Evolutionary conservation across 2,329 filamentous ascomycete species (phyloP).

Genomic region (Microdochium nivale): DNA sequence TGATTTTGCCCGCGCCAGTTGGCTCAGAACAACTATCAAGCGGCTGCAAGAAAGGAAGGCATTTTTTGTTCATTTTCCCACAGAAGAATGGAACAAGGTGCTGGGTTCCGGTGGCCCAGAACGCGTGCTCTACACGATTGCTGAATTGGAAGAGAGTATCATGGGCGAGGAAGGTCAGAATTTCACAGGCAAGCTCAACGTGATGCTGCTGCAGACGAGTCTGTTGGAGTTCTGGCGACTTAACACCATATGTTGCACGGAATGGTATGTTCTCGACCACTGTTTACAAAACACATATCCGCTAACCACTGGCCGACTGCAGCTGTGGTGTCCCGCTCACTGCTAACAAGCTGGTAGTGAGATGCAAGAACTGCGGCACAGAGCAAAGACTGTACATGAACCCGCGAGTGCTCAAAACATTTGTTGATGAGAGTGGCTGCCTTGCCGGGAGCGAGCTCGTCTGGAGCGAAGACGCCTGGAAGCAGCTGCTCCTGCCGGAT

Average conservation of each 20-base stretch:
- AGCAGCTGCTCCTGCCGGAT: conserved; percentile 19
- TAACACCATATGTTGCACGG: conserved; percentile 27
- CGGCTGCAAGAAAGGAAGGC: conserved; percentile 38
- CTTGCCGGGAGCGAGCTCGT: conserved; percentile 42
- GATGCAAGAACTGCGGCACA: conserved; percentile 28
- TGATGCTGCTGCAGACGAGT: conserved; percentile 22
- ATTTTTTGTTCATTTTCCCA: conserved; percentile 38
- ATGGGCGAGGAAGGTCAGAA: conserved; percentile 17
- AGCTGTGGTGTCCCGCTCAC: conserved; percentile 46
- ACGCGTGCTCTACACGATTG: conserved; percentile 29
- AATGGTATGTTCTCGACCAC: conserved; percentile 24
- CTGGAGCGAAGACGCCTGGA: conserved; percentile 44
- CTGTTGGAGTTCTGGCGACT: conserved; percentile 20
- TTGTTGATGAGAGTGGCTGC: conserved; percentile 46
- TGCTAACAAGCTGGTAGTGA: conserved; percentile 32
- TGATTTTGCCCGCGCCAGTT: conserved; percentile 39
- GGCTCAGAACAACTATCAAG: conserved; percentile 40
- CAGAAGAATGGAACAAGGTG: conserved; percentile 27
- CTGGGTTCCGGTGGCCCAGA: conserved; percentile 19
- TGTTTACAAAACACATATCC: neutral
- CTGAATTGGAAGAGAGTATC: conserved; percentile 32
- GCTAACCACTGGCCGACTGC: neutral
- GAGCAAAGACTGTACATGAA: conserved; percentile 24
- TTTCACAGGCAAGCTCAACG: conserved; percentile 30
- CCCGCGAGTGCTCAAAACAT: conserved; percentile 27